Base-by-base conservation (phyloP, 371 early-diverging fungal genomes). In the Zopfochytrium polystomum region DNA sequence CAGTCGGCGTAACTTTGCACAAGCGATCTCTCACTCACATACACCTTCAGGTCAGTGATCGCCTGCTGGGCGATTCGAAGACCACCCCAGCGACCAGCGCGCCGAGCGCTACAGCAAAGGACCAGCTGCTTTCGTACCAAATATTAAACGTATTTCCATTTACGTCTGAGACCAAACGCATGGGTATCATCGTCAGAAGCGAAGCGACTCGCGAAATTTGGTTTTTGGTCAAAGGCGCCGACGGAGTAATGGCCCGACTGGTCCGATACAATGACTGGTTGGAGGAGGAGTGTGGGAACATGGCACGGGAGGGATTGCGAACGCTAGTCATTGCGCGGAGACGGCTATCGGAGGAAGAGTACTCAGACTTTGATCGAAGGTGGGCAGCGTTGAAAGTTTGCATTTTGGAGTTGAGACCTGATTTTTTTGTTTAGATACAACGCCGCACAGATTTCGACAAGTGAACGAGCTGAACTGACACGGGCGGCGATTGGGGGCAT, bases 271-370 rank as follows among this genome's bases (percentile, higher is more conserved):
- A 91, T 75, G 99, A 99, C 71, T 99, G 99, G 99, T 73, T 98
- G 29, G 96, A 99, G 44, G 99, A 99, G 76, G 99, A 99, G 75
- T 96, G 95, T 68, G 96, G 92, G 33, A 96, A 95, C 62, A 97
- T 99, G 98, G 98, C 99, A 2, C 81, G 97, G 54, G 99, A 99
- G 76, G 99, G 99, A 13, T 75, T 99, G 49, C 84, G 99, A 55
- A 99, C 99, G 2, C 76, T 99, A n/a, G 94, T 98, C 0, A 86
- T 99, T 9, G 99, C 89, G 0, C 84, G 88, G 57, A 95, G 92
- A 67, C 67, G 84, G 22, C 68, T 99, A 11, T 82, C 91, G 1
- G 82, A 85, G 23, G 91, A 90, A 23, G 68, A 79, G 2, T 93
- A 87, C 50, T 72, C 76, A 49, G 84, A 83, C 6, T 96, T 93